Evolutionary conservation across 495 filamentous ascomycete species (phyloP).

Genomic region (Xylaria acuta): DNA sequence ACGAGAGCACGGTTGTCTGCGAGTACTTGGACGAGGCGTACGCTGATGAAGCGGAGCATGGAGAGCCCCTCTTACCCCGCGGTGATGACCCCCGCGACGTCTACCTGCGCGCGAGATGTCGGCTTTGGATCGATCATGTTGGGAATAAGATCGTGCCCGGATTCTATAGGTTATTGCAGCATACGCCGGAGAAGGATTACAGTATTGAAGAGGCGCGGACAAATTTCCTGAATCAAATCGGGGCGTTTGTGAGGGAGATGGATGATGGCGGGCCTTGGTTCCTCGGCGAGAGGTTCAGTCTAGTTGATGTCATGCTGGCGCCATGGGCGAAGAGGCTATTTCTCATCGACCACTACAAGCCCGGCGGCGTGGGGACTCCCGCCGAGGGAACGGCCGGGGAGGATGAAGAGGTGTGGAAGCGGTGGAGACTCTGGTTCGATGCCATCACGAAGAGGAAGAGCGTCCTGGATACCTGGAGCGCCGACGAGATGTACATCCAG

Average conservation of each 20-base stretch:
- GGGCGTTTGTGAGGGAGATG: slow-evolving; percentile 66
- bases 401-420: slow-evolving; percentile 59
- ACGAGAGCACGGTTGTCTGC: slow-evolving; percentile 70
- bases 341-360: slow-evolving; percentile 74
- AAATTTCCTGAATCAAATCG: slow-evolving; percentile 59
- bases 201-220: slow-evolving; percentile 48
- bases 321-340: slow-evolving; percentile 73
- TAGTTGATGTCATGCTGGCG: slow-evolving; percentile 70
- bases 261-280: slow-evolving; percentile 66
- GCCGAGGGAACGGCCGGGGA: slow-evolving; percentile 33
- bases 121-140: slow-evolving; percentile 75
- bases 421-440: slow-evolving; percentile 67
- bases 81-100: slow-evolving; percentile 38
- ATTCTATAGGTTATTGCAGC: slow-evolving; percentile 71
- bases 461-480: slow-evolving; percentile 67
- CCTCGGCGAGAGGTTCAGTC: slow-evolving; percentile 58
- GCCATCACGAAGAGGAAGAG: slow-evolving; percentile 62
- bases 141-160: slow-evolving; percentile 66
- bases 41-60: slow-evolving; percentile 31
- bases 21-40: slow-evolving; percentile 76
- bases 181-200: slow-evolving; percentile 58
- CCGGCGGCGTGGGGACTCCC: slow-evolving; percentile 64
- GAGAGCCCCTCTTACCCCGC: slow-evolving; percentile 58
- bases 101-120: slow-evolving; percentile 63
- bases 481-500: slow-evolving; percentile 63